Evolutionary conservation across 495 filamentous ascomycete genomes (phyloP), one percentile per base, ranked within the genome.

Genomic region (Zalerion maritima): DNA sequence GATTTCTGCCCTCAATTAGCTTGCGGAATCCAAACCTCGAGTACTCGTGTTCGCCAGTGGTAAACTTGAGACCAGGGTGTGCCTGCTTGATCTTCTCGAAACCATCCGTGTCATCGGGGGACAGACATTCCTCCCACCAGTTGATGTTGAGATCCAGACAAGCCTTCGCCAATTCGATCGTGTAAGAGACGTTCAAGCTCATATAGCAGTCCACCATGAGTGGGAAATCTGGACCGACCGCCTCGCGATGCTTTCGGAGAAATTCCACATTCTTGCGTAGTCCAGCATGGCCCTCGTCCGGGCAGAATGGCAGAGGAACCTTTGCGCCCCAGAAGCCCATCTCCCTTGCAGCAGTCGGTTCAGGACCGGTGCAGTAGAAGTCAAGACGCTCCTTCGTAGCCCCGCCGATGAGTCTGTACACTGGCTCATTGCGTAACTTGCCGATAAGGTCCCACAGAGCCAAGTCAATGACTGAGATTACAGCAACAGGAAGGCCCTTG

Each of bases 181-280:
- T 91, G 55, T 94, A 94, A 4, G 79, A 61, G 14, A 94, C 85
- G 41, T 82, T 92, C 37, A 93, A 60, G 31, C 78, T 82, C 85
- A 93, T 94, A 58, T 92, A 94, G 65, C 85, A 94, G 56, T 94
- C 85, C 3, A 94, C 85, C 60, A 85, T 86, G 28, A 94, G 66
- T 10, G 85, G 85, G 46, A 86, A 94, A 49, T 93, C 78, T 0
- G 83, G 78, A 0, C 85, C 85, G 29, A 94, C 78, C 28, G 68
- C 69, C 44, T 80, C 81, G 19, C 84, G 73, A 50, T 93, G 81
- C 50, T 81, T 75, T 28, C 73, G 71, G 22, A 92, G 67, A 43
- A 84, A 94, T 45, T 83, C 81, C 29, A 92, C 62, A 46, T 94
- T 94, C 59, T 91, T 92, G 44, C 69, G 64, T 43, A 93, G 49